Evolutionary conservation across 441 rosid species (phyloP).

Genomic region (Adansonia gregorii): DNA sequence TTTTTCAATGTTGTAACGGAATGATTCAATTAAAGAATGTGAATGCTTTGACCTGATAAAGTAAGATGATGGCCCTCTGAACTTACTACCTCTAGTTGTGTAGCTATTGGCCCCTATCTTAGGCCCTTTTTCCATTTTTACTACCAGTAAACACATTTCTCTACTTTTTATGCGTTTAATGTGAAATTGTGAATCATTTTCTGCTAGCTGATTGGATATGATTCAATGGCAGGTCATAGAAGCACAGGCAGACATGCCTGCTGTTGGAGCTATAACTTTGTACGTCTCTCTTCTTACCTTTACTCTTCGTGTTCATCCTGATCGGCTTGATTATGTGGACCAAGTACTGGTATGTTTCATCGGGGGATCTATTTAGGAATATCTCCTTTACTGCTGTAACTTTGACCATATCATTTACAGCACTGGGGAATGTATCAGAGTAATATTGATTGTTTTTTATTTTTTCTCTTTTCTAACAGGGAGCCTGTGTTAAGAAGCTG

Average conservation of each 20-base stretch:
- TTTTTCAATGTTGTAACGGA: background rate
- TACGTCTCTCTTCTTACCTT: slow-evolving; percentile 73
- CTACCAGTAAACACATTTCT: slow-evolving; percentile 12
- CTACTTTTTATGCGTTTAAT: slow-evolving; percentile 20
- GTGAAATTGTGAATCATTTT: slow-evolving; percentile 32
- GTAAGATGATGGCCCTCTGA: slow-evolving; percentile 3
- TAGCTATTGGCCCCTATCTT: slow-evolving; percentile 10
- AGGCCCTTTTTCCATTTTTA: slow-evolving; percentile 4
- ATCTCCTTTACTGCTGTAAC: slow-evolving; percentile 14
- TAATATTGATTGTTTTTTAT: slow-evolving; percentile 11
- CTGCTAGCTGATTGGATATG: slow-evolving; percentile 20
- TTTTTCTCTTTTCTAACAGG: slow-evolving; percentile 37
- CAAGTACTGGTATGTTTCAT: slow-evolving; percentile 64
- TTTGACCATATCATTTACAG: background rate
- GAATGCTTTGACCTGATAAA: background rate
- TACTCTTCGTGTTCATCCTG: slow-evolving; percentile 72
- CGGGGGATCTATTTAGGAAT: slow-evolving; percentile 23
- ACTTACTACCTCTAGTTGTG: slow-evolving; percentile 4
- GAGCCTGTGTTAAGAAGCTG: slow-evolving; percentile 64
- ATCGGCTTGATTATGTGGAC: slow-evolving; percentile 78
- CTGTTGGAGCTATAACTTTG: slow-evolving; percentile 65
- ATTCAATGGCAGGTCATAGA: slow-evolving; percentile 56
- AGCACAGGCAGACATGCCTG: slow-evolving; percentile 69
- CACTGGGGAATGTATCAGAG: slow-evolving; percentile 6
- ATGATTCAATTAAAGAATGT: slow-evolving; percentile 5